Base-by-base conservation (phyloP, 768 basidiomycete genomes). In the Mycena rosella region DNA sequence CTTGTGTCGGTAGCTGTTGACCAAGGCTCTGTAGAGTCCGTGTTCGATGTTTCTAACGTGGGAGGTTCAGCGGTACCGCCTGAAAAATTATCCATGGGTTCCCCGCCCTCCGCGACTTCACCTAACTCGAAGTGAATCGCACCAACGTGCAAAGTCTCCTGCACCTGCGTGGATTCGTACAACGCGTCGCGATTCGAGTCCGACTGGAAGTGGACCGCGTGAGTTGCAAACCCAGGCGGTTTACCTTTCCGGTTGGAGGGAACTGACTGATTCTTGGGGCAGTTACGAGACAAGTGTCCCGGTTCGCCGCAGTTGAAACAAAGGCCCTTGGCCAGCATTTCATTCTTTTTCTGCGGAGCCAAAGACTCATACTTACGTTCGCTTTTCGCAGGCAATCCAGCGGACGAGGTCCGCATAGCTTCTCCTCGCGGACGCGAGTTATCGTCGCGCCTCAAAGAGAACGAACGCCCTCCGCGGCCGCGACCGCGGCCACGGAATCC, bases 251-350 rank as follows among this genome's bases (percentile, higher is more conserved):
- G 44, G 0, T 42, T 42, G 3, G 54, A 56, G 4, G n/a, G 22
- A 7, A 56, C 54, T 60, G 24, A 70, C 74, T 4, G 65, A 60
- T 40, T 40, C 32, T 72, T 57, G 8, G 77, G 78, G 42, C 79
- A 81, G 30, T 80, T 73, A 1, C 76, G 20, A 7, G 74, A 64
- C 15, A 76, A 63, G 57, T 80, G 78, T 0, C 77, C 76, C 0
- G 64, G 9, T 40, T 76, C 72, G 6, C 71, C 53, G 65, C 79
- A 80, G 10, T 53, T 59, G 42, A 76, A 79, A 63, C 79, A 80
- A 5, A 69, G 58, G 0, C 75, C 75, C 51, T 74, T 70, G 1
- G 71, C 71, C 5, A 60, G 30, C 8, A 68, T 49, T 34, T 70
- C 71, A 22, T 74, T 72, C 4, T 5, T 22, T 3, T n/a, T 36